phyloP scores from a whole-genome alignment of 2,329 filamentous ascomycete genomes.

The Allantophomopsis lycopodina region DNA sequence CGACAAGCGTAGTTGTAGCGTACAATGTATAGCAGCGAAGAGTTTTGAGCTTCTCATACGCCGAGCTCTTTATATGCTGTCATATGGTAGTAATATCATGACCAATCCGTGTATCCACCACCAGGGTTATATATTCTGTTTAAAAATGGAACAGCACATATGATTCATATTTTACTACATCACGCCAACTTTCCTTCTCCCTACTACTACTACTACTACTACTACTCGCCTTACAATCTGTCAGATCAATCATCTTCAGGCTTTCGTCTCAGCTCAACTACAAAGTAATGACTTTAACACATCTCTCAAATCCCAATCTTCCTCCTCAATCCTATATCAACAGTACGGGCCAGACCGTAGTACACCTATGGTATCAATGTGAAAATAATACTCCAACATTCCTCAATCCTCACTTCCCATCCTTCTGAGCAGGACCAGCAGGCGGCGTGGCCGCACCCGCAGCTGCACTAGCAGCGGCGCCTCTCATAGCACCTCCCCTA shows the following conservation, averaged over 20 bases:
- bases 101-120: too few relatives aligned
- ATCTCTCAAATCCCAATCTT: background rate
- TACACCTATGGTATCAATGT: background rate
- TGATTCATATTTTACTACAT: too few relatives aligned
- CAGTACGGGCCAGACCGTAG: background rate
- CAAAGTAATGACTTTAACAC: background rate
- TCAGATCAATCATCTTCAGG: conserved; percentile 78
- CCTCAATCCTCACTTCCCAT: background rate
- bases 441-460: background rate
- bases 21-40: too few relatives aligned
- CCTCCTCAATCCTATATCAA: background rate
- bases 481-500: background rate
- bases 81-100: too few relatives aligned
- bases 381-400: background rate
- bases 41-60: too few relatives aligned
- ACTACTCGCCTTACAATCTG: too few relatives aligned
- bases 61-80: too few relatives aligned
- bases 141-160: too few relatives aligned
- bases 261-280: conserved; percentile 46
- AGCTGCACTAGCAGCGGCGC: background rate
- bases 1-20: too few relatives aligned
- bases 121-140: too few relatives aligned
- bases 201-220: too few relatives aligned
- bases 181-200: too few relatives aligned
- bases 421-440: background rate